A percentile compares a stretch with the other conserved stretches of the same genome.
phyloP scores from a whole-genome alignment of 192 early-diverging fungal genomes.

The Mortierella hygrophila region DNA sequence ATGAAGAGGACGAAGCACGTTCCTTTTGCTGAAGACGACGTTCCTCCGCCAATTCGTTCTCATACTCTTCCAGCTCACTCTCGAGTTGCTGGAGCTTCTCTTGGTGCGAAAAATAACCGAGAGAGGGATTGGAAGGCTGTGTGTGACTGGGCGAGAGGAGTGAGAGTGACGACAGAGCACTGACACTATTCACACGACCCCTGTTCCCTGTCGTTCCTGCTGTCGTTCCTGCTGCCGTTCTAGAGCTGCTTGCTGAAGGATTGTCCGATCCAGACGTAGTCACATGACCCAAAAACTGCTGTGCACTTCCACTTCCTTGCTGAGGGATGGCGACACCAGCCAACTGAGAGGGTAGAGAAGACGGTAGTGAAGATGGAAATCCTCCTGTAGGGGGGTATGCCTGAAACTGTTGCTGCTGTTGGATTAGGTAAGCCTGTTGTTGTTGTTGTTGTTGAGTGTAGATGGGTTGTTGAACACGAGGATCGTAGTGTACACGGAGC shows the following conservation, averaged over 20 bases:
- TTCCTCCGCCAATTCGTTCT: conserved; percentile 30
- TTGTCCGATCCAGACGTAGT: not conserved
- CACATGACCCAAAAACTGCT: not conserved
- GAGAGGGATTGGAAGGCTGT: not conserved
- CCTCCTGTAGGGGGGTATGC: conserved; percentile 9
- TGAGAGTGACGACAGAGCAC: conserved; percentile 2
- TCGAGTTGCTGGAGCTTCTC: conserved; percentile 41
- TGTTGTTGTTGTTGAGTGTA: conserved; percentile 19
- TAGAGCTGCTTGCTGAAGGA: not conserved
- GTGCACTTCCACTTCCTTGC: not conserved
- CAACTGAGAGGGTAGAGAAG: not conserved
- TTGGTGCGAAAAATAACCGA: conserved; percentile 18
- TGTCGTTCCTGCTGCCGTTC: not conserved
- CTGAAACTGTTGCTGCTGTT: conserved; percentile 12
- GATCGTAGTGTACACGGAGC: conserved; percentile 10
- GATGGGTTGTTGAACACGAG: conserved; percentile 14
- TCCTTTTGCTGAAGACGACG: conserved; percentile 13
- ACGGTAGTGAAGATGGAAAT: conserved; percentile 13
- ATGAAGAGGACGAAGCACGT: not conserved
- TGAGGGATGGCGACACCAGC: not conserved
- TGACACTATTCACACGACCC: conserved; percentile 5
- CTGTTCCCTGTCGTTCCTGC: not conserved
- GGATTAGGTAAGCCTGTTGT: conserved; percentile 8
- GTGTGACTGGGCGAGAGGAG: not conserved
- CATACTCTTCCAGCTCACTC: conserved; percentile 38